Conservation (phyloP, 495 filamentous ascomycete species). For the Umbilicaria muhlenbergii region DNA sequence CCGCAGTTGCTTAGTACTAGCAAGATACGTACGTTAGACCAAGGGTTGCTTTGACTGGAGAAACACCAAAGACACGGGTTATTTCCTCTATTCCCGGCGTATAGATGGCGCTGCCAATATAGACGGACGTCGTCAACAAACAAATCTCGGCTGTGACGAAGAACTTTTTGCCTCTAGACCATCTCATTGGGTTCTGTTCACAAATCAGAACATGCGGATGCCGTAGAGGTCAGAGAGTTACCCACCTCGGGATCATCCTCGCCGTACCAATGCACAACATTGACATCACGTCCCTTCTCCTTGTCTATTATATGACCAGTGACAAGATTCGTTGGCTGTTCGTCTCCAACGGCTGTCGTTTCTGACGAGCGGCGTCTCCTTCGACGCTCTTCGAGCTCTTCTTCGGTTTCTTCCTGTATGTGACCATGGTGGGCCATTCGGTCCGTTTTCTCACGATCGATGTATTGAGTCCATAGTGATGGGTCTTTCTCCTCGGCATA, state of each 20-base stretch:
- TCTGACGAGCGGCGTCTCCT: conserved; percentile 4
- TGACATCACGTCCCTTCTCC: conserved; percentile 21
- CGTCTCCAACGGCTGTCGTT: conserved; percentile 2
- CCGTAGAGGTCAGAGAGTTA: neutral
- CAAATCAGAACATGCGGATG: conserved; percentile 3
- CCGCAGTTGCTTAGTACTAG: neutral
- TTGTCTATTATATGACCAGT: conserved; percentile 9
- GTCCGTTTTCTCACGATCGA: conserved; percentile 15
- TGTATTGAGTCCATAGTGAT: conserved; percentile 20
- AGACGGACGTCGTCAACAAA: conserved; percentile 14
- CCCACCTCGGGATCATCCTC: conserved; percentile 21
- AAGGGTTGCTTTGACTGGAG: conserved; percentile 15
- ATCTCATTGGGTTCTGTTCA: conserved; percentile 25
- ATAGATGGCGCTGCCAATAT: conserved; percentile 23
- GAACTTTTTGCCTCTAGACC: conserved; percentile 24
- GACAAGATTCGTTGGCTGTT: conserved; percentile 11
- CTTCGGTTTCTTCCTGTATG: conserved; percentile 6
- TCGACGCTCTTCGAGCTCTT: conserved; percentile 12
- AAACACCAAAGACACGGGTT: conserved; percentile 17
- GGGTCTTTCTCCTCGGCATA: conserved; percentile 24
- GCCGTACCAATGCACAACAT: conserved; percentile 20
- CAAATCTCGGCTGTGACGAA: conserved; percentile 29
- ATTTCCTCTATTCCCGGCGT: conserved; percentile 6
- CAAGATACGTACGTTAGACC: conserved; percentile 12
- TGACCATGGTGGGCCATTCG: conserved; percentile 17